Conservation (phyloP, 2,329 filamentous ascomycete genomes). For the Thielaviopsis musarum region DNA sequence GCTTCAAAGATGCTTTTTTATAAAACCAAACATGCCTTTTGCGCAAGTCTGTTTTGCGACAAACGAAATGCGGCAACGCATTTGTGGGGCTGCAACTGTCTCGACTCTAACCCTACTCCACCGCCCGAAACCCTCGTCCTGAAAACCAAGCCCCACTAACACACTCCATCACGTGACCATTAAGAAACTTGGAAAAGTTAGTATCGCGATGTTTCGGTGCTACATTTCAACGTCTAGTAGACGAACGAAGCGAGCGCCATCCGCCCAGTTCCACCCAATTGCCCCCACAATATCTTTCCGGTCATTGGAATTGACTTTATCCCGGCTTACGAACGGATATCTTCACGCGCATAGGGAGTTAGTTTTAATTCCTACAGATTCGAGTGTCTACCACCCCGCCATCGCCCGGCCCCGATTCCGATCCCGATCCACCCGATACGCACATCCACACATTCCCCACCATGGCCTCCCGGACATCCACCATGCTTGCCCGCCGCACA, state of each 20-base stretch:
- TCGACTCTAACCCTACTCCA: not conserved
- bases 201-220: not conserved
- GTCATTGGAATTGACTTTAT: not conserved
- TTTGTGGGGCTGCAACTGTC: not conserved
- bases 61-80: not conserved
- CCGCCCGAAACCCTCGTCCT: not conserved
- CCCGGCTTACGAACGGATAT: not conserved
- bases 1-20: not conserved
- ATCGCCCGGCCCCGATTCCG: not conserved
- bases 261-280: not conserved
- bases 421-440: not conserved
- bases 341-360: not conserved
- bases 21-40: not conserved
- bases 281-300: not conserved
- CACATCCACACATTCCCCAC: too few species aligned
- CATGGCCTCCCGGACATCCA: conserved; percentile 2
- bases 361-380: not conserved
- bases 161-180: conserved; percentile 3
- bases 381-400: conserved; percentile 1
- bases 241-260: not conserved
- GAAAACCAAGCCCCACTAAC: conserved; percentile 2
- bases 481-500: not conserved
- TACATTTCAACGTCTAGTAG: not conserved
- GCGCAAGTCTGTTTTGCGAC: not conserved
- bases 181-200: conserved; percentile 7